Base-by-base conservation (phyloP, 306 rosid genomes). In the Vicia faba region DNA sequence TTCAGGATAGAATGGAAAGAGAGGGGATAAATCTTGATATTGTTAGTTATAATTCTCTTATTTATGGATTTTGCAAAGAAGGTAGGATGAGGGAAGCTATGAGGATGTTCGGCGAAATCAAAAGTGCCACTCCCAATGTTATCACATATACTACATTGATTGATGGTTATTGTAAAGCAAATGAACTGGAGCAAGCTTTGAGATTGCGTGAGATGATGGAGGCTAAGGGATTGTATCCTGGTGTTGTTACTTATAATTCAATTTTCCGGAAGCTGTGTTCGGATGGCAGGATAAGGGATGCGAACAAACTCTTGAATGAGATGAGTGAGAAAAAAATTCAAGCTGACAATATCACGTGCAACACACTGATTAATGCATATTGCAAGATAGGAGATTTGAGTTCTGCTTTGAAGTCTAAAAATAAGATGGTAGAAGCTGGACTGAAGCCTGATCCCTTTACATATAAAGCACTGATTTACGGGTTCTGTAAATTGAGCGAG, bases 51-150 rank as follows among this genome's bases (percentile, higher is more conserved):
- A 92, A 89, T 79, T 87, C 95, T 70, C 91, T 92, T 64, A 83
- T 89, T 61, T 80, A 85, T 84, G 95, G 88, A 13, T 87, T 81
- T 73, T 84, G 93, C 76, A 83, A 75, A 77, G 98, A 92, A 63
- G 91, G 98, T 40, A 84, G 86, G 81, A 87, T 89, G 96, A 81
- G 88, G 61, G 95, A 89, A 74, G 98, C 96, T 70, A 79, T 80
- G 41, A 84, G 79, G 70, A 87, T 92, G 79, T 85, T 89, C 43
- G 79, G 83, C 0, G 95, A 89, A 61, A 84, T 87, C 15, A 87
- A 82, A 76, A 83, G 51, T 7, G 84, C 80, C 46, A 72, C 69
- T 73, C 92, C 91, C 11, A 87, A 89, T 75, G 86, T 86, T 64
- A 83, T 87, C 57, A 89, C 96, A 0, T 92, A 89, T 78, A 84